A percentile compares a stretch with the other conserved stretches of the same genome.
Evolutionary conservation across 1,284 basidiomycete species (phyloP).

Genomic region (Apiotrichum montevideense): DNA sequence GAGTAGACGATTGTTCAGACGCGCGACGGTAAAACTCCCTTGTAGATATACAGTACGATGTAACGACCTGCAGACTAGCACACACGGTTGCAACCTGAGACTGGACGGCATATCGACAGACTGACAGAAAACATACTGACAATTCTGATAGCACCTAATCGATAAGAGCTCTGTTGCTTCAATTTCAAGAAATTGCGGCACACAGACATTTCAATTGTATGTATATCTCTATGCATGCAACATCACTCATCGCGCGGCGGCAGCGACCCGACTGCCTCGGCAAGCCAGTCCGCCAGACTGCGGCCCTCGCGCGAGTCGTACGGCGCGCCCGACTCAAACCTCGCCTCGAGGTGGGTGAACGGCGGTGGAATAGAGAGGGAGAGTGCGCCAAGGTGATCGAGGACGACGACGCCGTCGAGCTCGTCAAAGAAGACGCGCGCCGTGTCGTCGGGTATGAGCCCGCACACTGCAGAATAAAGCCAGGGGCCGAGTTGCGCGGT

Average conservation of each 20-base stretch:
- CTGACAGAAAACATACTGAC: too few species aligned
- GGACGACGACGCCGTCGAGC: constrained; percentile 23
- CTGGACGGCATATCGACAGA: too few species aligned
- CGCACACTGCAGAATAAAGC: constrained; percentile 3
- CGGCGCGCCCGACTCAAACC: background rate
- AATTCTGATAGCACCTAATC: too few species aligned
- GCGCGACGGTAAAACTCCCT: background rate
- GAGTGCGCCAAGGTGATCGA: constrained; percentile 16
- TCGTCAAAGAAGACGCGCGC: constrained; percentile 25
- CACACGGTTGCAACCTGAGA: too few species aligned
- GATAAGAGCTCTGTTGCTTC: too few species aligned
- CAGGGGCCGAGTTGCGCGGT: constrained; percentile 18
- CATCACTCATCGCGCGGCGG: background rate
- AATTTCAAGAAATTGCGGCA: too few species aligned
- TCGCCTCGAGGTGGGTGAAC: constrained; percentile 4
- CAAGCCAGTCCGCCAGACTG: constrained; percentile 7
- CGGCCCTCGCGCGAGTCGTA: constrained; percentile 10
- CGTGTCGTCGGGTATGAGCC: background rate
- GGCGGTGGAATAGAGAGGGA: constrained; percentile 9
- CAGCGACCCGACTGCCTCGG: background rate
- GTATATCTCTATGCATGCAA: too few species aligned
- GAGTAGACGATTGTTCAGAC: constrained; percentile 26
- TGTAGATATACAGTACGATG: constrained; percentile 9
- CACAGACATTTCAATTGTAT: too few species aligned
- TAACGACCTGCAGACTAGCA: background rate